phyloP scores from a whole-genome alignment of 2,329 filamentous ascomycete genomes.

The Nigrospora osmanthi region DNA sequence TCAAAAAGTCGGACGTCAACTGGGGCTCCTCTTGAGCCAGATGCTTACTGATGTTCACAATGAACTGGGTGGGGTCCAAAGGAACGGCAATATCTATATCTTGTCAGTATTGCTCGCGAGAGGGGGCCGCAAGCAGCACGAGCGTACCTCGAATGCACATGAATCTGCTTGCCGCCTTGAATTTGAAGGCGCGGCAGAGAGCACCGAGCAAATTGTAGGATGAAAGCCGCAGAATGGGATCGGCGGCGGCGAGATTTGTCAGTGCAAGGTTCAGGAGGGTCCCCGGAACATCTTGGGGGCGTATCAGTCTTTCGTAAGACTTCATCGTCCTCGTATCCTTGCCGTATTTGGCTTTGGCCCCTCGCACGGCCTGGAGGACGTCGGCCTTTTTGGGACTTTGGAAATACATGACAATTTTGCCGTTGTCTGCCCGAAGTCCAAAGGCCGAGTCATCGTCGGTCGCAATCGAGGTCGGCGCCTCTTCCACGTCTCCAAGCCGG shows the following conservation, averaged over 20 bases:
- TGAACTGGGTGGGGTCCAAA: conserved; percentile 54
- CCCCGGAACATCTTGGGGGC: conserved; percentile 63
- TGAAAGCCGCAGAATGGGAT: conserved; percentile 51
- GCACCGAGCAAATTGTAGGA: conserved; percentile 63
- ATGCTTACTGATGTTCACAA: conserved; percentile 57
- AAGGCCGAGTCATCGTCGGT: conserved; percentile 62
- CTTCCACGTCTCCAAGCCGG: conserved; percentile 58
- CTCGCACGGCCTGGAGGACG: conserved; percentile 54
- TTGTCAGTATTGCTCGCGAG: conserved; percentile 7
- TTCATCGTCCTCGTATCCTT: conserved; percentile 55
- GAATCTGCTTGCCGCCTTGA: conserved; percentile 52
- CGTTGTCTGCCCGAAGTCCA: conserved; percentile 59
- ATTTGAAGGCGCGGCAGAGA: conserved; percentile 61
- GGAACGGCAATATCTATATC: conserved; percentile 53
- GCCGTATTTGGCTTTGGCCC: conserved; percentile 55
- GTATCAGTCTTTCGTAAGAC: conserved; percentile 56
- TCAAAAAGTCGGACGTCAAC: conserved; percentile 60
- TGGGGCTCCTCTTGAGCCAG: conserved; percentile 57
- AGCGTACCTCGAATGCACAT: conserved; percentile 51
- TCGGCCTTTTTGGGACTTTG: conserved; percentile 57
- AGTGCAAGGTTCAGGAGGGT: conserved; percentile 61
- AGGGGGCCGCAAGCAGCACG: background rate
- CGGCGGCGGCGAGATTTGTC: conserved; percentile 56
- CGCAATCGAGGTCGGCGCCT: conserved; percentile 55
- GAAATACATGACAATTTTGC: conserved; percentile 66